Evolutionary conservation across 2,329 filamentous ascomycete genomes (phyloP).

Genomic region (Nothopassalora personata): DNA sequence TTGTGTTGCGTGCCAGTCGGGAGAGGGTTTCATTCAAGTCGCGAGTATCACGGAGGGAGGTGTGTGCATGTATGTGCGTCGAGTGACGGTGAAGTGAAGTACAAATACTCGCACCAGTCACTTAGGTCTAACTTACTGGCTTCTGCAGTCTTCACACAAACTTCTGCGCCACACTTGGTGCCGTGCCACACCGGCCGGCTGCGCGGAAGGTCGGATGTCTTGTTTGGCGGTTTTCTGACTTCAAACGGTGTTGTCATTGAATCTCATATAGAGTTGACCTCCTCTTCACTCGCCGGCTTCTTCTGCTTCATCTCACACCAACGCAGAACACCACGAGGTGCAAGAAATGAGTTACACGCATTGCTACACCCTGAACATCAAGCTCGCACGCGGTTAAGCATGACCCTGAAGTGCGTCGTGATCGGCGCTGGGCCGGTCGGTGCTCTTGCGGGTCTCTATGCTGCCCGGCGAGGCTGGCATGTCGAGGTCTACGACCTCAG

Average conservation of each 20-base stretch:
- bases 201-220: neutral
- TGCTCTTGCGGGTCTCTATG: conserved; percentile 85
- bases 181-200: neutral
- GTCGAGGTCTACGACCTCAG: conserved; percentile 94
- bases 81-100: neutral
- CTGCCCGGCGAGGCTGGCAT: conserved; percentile 77
- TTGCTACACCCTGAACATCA: conserved; percentile 11
- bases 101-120: neutral
- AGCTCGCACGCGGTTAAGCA: conserved; percentile 15
- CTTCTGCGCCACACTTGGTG: neutral
- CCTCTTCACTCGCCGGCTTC: neutral
- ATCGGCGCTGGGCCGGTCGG: conserved; percentile 93
- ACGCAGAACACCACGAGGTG: neutral
- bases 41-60: neutral
- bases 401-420: conserved; percentile 50
- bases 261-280: neutral
- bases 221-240: neutral
- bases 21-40: neutral
- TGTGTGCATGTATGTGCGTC: neutral
- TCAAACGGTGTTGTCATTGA: neutral
- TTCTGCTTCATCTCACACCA: neutral
- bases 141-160: no score
- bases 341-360: conserved; percentile 8
- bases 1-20: neutral
- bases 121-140: no score